These are phyloP conservation scores for Coffea canephora DNA, from an alignment of 257 asterid species.

Conservation along the genomic window DNA sequence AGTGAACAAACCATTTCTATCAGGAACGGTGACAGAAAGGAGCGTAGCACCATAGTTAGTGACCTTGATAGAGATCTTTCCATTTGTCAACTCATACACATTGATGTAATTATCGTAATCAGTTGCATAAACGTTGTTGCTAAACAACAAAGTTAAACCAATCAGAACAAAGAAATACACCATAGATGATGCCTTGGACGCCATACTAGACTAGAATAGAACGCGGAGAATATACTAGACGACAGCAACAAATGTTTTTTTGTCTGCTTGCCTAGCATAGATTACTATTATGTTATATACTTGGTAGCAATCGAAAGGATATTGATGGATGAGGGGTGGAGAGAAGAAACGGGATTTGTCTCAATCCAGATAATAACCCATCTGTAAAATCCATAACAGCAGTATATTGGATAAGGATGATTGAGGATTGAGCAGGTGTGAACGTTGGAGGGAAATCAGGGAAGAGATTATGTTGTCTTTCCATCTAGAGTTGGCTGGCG, in stretches of 20 bases:
- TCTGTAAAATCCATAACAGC: too few species aligned
- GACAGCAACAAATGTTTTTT: background rate
- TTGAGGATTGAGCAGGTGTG: background rate
- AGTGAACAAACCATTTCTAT: conserved; percentile 45
- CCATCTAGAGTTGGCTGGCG: too few species aligned
- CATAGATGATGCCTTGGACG: background rate
- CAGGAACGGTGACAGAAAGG: conserved; percentile 59
- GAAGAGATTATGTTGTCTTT: background rate
- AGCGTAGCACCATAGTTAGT: conserved; percentile 80
- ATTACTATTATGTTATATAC: background rate
- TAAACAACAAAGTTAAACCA: conserved; percentile 15
- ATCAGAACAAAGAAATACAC: conserved; percentile 20
- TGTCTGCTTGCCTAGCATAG: too few species aligned
- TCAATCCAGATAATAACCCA: background rate
- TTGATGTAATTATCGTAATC: conserved; percentile 32
- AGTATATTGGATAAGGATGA: background rate
- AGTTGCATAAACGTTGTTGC: conserved; percentile 10
- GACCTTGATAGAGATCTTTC: conserved; percentile 47
- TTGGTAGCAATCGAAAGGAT: background rate
- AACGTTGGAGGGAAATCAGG: background rate
- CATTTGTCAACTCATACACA: conserved; percentile 48
- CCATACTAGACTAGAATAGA: conserved; percentile 23
- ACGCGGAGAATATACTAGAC: background rate
- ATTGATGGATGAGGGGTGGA: background rate
- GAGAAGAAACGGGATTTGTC: background rate